Evolutionary conservation across 1,284 basidiomycete species (phyloP), one percentile per base, ranked within the genome.

Genomic region (Boletus albobrunnescens): DNA sequence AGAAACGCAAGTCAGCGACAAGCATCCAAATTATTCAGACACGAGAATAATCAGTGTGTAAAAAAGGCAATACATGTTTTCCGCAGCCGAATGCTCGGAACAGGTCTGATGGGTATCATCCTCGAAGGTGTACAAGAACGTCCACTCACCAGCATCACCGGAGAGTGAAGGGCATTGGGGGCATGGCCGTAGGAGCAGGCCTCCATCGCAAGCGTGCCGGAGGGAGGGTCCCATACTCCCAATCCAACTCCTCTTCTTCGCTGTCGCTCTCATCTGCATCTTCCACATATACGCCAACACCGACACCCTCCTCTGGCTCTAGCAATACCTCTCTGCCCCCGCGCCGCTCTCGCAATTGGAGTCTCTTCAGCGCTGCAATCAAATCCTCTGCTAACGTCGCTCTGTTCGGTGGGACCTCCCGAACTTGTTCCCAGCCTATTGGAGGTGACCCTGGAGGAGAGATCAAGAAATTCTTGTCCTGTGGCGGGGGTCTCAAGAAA

Each of bases 361-460:
- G 73, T 56, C 74, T 77, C 51, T 66, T 74, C 46, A 97, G 71
- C 8, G 93, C 92, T 13, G 74, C 67, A 36, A 93, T 89, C 55
- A 99, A 79, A 64, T 99, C 95, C 20, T 91, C 84, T 0, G 95
- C 95, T 27, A 98, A 78, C 5, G 94, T 88, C 5, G 81, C 72
- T 6, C 74, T 67, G 64, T 99, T 99, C 0, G 96, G 95, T 6
- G 92, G 91, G 17, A 95, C 94, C 70, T 99, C 96, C 36, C 74
- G 72, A 51, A 94, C 81, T 24, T 82, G 92, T 63, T 96, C 93
- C 95, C 95, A 99, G 1, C 95, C 95, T 2, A 96, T 85, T 0
- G 95, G 95, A 0, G 96, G 95, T 0, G 91, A 94, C n/a, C 95
- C 96, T 1, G 96, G 96, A 1, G 95, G 95, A 0, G 94, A 97